phyloP scores from a whole-genome alignment of 2,329 filamentous ascomycete genomes.

The Talaromyces atroroseus region DNA sequence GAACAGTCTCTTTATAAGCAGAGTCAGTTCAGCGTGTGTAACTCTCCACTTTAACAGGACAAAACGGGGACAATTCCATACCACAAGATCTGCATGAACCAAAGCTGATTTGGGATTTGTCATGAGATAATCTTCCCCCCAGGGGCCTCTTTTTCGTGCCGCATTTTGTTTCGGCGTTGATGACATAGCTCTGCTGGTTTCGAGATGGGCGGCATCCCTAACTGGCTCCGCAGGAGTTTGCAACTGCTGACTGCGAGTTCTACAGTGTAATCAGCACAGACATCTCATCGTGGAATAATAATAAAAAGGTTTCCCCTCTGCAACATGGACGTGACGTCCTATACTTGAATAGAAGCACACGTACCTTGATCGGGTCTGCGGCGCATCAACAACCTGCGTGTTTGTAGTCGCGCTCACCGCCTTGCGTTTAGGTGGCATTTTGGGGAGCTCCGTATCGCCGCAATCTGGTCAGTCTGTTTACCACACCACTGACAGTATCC shows the following conservation, averaged over 20 bases:
- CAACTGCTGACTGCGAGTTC: slow-evolving; percentile 18
- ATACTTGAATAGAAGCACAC: neutral
- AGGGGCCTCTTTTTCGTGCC: slow-evolving; percentile 31
- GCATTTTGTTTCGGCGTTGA: slow-evolving; percentile 28
- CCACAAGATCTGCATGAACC: slow-evolving; percentile 34
- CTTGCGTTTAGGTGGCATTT: slow-evolving; percentile 30
- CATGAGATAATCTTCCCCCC: slow-evolving; percentile 34
- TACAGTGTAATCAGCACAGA: neutral
- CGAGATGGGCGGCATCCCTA: slow-evolving; percentile 20
- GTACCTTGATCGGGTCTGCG: neutral
- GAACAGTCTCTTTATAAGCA: slow-evolving; percentile 32
- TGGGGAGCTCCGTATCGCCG: slow-evolving; percentile 12
- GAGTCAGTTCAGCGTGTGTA: neutral
- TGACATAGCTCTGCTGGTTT: slow-evolving; percentile 24
- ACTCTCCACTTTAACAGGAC: neutral
- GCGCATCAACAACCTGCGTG: neutral
- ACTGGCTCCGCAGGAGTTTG: slow-evolving; percentile 20
- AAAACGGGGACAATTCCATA: slow-evolving; percentile 21
- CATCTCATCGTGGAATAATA: neutral
- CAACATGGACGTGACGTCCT: neutral
- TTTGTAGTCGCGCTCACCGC: slow-evolving; percentile 24
- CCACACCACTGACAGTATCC: neutral
- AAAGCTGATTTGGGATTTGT: slow-evolving; percentile 35
- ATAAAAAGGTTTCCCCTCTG: neutral
- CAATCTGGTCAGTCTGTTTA: slow-evolving; percentile 16